Evolutionary conservation across 305 asterid species (phyloP), one percentile per base, ranked within the genome.

Genomic region (Fraxinus floribunda): DNA sequence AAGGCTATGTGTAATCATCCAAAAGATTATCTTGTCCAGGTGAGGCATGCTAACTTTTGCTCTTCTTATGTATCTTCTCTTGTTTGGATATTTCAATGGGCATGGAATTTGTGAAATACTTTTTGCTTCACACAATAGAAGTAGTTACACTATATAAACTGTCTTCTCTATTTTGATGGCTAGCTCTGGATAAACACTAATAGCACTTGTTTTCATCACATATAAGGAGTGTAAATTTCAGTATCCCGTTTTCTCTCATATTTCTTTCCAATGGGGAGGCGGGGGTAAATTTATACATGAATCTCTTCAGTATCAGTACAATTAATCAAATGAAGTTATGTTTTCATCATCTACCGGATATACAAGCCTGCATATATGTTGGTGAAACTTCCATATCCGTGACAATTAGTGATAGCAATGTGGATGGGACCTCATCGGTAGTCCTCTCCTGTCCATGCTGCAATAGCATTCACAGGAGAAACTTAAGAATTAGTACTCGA

Each of bases 391-490:
- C 83, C 85, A 32, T 76, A 81, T 85, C 93, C 85, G 81, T 80
- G 79, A 76, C 91, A 80, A 89, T 89, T 78, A 92, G 84, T 72
- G 90, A 87, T 82, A 78, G 76, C 76, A 90, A 80, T 74, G 88
- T 87, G 77, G 85, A 52, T 82, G 89, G 79, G 83, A 89, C 89
- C 81, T 86, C 89, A 78, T 79, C 88, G 8, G 72, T 83, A 52
- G 77, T 83, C 75, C 78, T 85, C 81, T 85, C 86, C 29, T 85
- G 79, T 79, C 46, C 86, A 90, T 91, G 88, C 88, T 85, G 89
- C 82, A 41, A 68, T 30, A 13, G 38, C 8, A 78, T 78, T 81
- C 73, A 83, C 85, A 75, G 68, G 57, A 80, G 41, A 77, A 68
- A 76, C 38, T 82, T 70, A 75, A 68, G 82, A 62, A 36, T 6